Percentiles rank a stretch among this genome's conserved stretches.
These are phyloP conservation scores for Exophiala sp. DNA, from an alignment of 2,329 filamentous ascomycete genomes.

Conservation along the genomic window DNA sequence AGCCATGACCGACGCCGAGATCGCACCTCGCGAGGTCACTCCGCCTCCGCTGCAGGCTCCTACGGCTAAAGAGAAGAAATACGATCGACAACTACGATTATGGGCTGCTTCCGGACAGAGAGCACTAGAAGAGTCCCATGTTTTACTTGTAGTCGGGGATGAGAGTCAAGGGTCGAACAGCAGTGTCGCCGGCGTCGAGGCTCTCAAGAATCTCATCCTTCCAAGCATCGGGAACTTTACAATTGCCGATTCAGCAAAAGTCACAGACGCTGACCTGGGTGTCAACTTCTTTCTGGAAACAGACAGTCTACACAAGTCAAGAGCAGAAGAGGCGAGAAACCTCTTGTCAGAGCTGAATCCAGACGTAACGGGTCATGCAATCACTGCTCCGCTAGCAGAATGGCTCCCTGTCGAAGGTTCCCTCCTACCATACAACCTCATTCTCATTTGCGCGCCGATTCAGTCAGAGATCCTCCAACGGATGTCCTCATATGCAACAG, in stretches of 20 bases:
- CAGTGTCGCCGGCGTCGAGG: slow-evolving; percentile 75
- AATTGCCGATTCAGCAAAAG: slow-evolving; percentile 74
- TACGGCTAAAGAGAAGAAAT: slow-evolving; percentile 68
- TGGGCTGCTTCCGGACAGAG: slow-evolving; percentile 93
- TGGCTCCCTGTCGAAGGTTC: slow-evolving; percentile 39
- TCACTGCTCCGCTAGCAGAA: slow-evolving; percentile 43
- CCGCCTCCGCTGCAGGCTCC: slow-evolving; percentile 51
- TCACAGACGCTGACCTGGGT: slow-evolving; percentile 80
- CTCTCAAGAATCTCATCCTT: slow-evolving; percentile 94
- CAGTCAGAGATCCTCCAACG: slow-evolving; percentile 49
- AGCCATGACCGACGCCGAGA: slow-evolving; percentile 18
- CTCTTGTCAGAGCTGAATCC: slow-evolving; percentile 85
- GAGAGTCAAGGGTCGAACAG: slow-evolving; percentile 24
- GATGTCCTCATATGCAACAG: slow-evolving; percentile 50
- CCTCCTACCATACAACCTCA: slow-evolving; percentile 53
- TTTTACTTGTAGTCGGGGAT: slow-evolving; percentile 77
- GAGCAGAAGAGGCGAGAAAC: slow-evolving; percentile 73
- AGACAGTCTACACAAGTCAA: slow-evolving; percentile 67
- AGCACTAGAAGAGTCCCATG: slow-evolving; percentile 83
- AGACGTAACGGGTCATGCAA: slow-evolving; percentile 76
- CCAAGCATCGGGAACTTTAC: slow-evolving; percentile 90
- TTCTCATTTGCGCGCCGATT: slow-evolving; percentile 60
- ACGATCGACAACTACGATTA: slow-evolving; percentile 89
- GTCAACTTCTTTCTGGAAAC: slow-evolving; percentile 97
- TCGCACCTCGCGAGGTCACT: slow-evolving; percentile 30